Percentiles rank a stretch among this genome's conserved stretches.
Conservation (phyloP, 192 early-diverging fungal genomes). For the Rhizophagus sp. region DNA sequence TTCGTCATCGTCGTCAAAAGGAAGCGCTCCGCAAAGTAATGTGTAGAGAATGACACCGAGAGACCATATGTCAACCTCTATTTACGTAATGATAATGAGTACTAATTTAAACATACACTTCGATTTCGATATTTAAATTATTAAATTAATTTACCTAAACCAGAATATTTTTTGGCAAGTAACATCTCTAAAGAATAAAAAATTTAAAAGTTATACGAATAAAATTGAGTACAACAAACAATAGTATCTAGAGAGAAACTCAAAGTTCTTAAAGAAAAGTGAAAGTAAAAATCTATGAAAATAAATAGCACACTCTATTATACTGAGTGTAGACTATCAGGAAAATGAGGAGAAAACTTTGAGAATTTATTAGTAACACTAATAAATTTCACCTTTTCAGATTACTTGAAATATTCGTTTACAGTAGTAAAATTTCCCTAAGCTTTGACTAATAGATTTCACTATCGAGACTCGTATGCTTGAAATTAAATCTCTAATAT, state of each 20-base stretch:
- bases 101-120: background rate
- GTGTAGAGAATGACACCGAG: conserved; percentile 93
- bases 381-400: background rate
- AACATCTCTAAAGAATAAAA: conserved; percentile 62
- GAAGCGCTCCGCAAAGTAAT: conserved; percentile 75
- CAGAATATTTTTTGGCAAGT: conserved; percentile 72
- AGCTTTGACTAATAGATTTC: background rate
- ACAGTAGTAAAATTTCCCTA: background rate
- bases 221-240: background rate
- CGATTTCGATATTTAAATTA: too few relatives aligned
- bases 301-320: background rate
- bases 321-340: background rate
- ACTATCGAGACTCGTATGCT: background rate
- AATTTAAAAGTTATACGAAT: background rate
- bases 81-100: background rate
- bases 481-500: background rate
- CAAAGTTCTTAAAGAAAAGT: background rate
- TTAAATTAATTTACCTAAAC: conserved; percentile 54
- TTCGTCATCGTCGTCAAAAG: conserved; percentile 84
- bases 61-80: conserved; percentile 91
- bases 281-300: background rate
- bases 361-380: background rate
- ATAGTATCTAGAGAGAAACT: background rate
- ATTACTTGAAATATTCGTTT: background rate
- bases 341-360: background rate